Evolutionary conservation across 805 yeast genomes (phyloP), one percentile per base, ranked within the genome.

Genomic region (Candida gorgasii): DNA sequence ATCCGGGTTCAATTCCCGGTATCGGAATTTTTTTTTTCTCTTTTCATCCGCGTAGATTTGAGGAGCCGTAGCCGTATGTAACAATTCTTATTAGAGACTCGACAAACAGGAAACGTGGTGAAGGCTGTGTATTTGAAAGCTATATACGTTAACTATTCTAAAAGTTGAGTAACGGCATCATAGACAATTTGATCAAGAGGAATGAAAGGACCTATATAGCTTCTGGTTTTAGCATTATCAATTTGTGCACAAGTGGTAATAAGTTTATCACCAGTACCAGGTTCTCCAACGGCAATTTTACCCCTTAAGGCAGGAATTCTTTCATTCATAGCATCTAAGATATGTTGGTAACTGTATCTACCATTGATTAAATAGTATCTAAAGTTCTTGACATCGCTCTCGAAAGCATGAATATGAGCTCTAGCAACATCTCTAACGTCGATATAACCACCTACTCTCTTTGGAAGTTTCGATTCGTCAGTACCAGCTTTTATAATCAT

Each of bases 351-450:
- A 12, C 40, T 27, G 13, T 37, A 24, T 8, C 48, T 50, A 12
- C 44, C 29, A n/a, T 34, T 29, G 14, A 49, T 19, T 0, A 55
- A 7, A 15, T 67, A 28, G 17, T 13, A 53, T 51, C 76, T 63
- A 36, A 67, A 49, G 8, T 45, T 41, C 3, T 57, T 47, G 19
- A 47, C 48, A 5, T 50, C 46, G 20, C 50, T 53, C 43, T 61
- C 65, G 44, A 67, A 52, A 3, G 72, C 72, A 19, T 54, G 46
- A 13, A 69, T 44, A 51, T 72, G 78, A n/a, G 73, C 66, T 24
- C 46, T 44, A 9, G 76, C 76, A 17, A 72, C 76, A 40, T 72
- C 76, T 53, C 76, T 61, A 8, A 72, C 76, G 53, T 65, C 77
- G 40, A 54, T 57, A 55, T 59, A 62, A 29, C 52, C 58, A 30